A percentile compares a stretch with the other conserved stretches of the same genome.
Evolutionary conservation across 1,284 basidiomycete genomes (phyloP).

Genomic region (Papiliotrema flavescens): DNA sequence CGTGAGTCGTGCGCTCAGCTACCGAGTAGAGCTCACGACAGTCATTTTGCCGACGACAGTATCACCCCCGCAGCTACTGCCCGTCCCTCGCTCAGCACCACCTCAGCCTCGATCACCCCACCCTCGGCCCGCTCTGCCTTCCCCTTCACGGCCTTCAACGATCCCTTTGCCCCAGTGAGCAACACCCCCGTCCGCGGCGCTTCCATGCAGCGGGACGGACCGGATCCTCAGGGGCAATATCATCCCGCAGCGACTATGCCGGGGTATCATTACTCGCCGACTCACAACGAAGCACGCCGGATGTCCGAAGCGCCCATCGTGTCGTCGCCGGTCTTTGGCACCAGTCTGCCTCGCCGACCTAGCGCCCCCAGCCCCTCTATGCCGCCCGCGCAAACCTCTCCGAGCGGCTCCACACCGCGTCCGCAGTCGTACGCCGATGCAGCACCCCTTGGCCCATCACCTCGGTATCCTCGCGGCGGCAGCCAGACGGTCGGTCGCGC

Average conservation of each 20-base stretch:
- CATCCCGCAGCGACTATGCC: conserved; percentile 2
- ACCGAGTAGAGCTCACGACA: neutral
- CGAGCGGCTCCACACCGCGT: neutral
- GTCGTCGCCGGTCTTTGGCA: no score
- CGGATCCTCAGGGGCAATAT: neutral
- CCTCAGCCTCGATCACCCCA: neutral
- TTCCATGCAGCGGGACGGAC: neutral
- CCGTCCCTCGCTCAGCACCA: neutral
- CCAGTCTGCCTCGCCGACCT: neutral
- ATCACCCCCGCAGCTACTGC: neutral
- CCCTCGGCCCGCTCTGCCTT: neutral
- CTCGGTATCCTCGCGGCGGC: neutral
- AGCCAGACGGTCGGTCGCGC: neutral
- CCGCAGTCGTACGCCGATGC: neutral
- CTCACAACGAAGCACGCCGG: conserved; percentile 4
- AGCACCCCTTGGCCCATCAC: neutral
- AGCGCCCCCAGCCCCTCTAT: conserved; percentile 4
- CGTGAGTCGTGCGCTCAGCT: conserved; percentile 1
- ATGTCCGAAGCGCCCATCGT: conserved; percentile 8
- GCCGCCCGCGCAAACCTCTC: neutral
- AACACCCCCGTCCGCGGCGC: neutral
- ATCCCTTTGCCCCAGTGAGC: conserved; percentile 3
- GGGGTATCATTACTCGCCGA: conserved; percentile 11
- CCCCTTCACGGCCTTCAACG: conserved; percentile 7
- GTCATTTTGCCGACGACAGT: neutral